Base-by-base conservation (phyloP, 441 rosid genomes). In the Croton laevigatus region DNA sequence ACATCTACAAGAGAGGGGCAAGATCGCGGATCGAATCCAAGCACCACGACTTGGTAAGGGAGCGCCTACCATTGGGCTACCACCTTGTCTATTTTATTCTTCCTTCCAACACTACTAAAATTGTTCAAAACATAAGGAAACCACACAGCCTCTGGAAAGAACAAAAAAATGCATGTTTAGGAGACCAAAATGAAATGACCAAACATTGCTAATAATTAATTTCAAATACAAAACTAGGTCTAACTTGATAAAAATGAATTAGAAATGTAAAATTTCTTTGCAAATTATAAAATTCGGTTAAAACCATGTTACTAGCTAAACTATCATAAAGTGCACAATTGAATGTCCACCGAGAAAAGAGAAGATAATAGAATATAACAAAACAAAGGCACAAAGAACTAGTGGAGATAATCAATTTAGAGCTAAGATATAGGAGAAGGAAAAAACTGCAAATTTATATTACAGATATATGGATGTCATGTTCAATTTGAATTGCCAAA, bases 361-460 rank as follows among this genome's bases (percentile, higher is more conserved):
- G 27, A 54, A 6, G 16, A 53, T 6, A 20, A 37, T 6, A 14
- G 34, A 55, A 36, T 8, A 53, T 8, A 32, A 49, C 19, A 37
- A 37, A 66, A 5, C 0, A n/a, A 37, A n/a, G 38, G 22, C 5
- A 49, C 0, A 17, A 17, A 19, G n/a, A 61, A 11, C 38, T 8
- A 61, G 65, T 37, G 27, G 32, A 42, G 48, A 44, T 6, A 62
- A 19, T 22, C 12, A 10, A 44, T 6, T 32, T 40, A 52, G 7
- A 37, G 12, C 27, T 40, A 55, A 20, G 64, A 34, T 32, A 58
- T 23, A 62, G 66, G 49, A 36, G 67, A 60, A 59, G 36, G 16
- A 57, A 14, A 23, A 61, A 19, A 59, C n/a, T 54, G 65, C 68
- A 54, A 71, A 69, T 62, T 46, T 80, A 76, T 69, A 49, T 68